Conservation (phyloP, 345 rosid genomes). For the Linum usitatissimum region DNA sequence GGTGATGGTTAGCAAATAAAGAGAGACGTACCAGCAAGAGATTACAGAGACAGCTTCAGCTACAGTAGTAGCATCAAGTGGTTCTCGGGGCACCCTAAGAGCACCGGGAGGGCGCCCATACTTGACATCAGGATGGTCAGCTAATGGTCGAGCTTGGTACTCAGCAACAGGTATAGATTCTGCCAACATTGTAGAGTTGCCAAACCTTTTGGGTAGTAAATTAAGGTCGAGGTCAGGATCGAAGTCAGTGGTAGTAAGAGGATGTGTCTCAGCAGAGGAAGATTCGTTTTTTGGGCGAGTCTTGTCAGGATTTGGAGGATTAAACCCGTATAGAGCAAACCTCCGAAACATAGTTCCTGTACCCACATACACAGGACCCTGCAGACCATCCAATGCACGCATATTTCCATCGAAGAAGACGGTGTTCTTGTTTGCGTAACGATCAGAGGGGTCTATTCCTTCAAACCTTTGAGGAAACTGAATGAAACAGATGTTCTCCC, state of each 20-base stretch:
- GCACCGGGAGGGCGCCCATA: constrained; percentile 85
- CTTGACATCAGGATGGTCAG: constrained; percentile 80
- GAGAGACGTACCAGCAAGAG: constrained; percentile 61
- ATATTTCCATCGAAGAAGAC: constrained; percentile 95
- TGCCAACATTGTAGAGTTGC: constrained; percentile 78
- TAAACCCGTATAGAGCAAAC: constrained; percentile 86
- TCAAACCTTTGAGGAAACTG: constrained; percentile 95
- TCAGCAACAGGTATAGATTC: constrained; percentile 79
- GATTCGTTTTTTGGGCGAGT: constrained; percentile 14
- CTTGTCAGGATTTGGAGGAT: constrained; percentile 54
- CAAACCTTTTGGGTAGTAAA: constrained; percentile 78
- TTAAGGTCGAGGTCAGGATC: constrained; percentile 75
- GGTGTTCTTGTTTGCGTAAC: constrained; percentile 89
- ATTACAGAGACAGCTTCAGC: constrained; percentile 91
- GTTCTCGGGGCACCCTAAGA: constrained; percentile 67
- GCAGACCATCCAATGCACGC: constrained; percentile 93
- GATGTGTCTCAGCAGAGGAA: constrained; percentile 44
- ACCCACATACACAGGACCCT: constrained; percentile 95
- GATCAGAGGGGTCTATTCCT: constrained; percentile 93
- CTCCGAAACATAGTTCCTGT: constrained; percentile 88
- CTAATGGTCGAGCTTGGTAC: constrained; percentile 80
- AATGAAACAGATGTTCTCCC: constrained; percentile 81
- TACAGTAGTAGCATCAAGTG: constrained; percentile 75
- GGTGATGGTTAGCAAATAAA: background rate
- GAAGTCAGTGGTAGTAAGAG: constrained; percentile 56